These are phyloP conservation scores for Starmerella apicola DNA, from an alignment of 805 yeast genomes.

Conservation along the genomic window DNA sequence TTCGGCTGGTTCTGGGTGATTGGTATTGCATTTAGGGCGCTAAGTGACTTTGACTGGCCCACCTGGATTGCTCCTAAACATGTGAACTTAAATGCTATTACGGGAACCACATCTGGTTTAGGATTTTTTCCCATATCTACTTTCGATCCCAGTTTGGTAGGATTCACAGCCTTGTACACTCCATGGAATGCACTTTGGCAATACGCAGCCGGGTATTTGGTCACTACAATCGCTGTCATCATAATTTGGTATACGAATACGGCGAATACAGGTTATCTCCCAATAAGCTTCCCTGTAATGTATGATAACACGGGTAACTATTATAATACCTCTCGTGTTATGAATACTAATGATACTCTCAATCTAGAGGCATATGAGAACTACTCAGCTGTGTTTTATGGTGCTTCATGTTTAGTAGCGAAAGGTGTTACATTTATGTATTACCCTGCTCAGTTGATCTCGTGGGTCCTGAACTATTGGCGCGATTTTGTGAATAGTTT, in stretches of 20 bases:
- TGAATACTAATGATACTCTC: slow-evolving; percentile 32
- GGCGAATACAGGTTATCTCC: slow-evolving; percentile 40
- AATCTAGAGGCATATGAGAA: slow-evolving; percentile 37
- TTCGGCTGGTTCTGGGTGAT: slow-evolving; percentile 58
- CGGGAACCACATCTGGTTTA: background rate
- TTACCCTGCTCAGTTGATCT: slow-evolving; percentile 44
- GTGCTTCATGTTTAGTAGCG: slow-evolving; percentile 47
- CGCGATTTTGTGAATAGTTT: slow-evolving; percentile 12
- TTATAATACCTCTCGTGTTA: too few species aligned
- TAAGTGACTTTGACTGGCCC: slow-evolving; percentile 52
- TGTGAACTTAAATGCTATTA: slow-evolving; percentile 39
- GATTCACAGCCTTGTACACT: too few species aligned
- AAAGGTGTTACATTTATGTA: slow-evolving; percentile 47
- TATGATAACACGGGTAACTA: slow-evolving; percentile 8
- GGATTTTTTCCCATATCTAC: background rate
- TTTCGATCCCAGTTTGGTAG: slow-evolving; percentile 22
- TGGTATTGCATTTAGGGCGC: slow-evolving; percentile 49
- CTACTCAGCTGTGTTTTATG: slow-evolving; percentile 57
- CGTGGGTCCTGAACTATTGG: slow-evolving; percentile 23
- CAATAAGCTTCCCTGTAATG: slow-evolving; percentile 34
- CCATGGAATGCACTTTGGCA: too few species aligned
- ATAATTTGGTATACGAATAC: slow-evolving; percentile 34
- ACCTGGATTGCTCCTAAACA: slow-evolving; percentile 44
- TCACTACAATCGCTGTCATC: slow-evolving; percentile 25
- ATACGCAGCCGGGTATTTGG: slow-evolving; percentile 32